A percentile compares a stretch with the other conserved stretches of the same genome.
Conservation (phyloP, 441 rosid genomes). For the Mallotus repandus region DNA sequence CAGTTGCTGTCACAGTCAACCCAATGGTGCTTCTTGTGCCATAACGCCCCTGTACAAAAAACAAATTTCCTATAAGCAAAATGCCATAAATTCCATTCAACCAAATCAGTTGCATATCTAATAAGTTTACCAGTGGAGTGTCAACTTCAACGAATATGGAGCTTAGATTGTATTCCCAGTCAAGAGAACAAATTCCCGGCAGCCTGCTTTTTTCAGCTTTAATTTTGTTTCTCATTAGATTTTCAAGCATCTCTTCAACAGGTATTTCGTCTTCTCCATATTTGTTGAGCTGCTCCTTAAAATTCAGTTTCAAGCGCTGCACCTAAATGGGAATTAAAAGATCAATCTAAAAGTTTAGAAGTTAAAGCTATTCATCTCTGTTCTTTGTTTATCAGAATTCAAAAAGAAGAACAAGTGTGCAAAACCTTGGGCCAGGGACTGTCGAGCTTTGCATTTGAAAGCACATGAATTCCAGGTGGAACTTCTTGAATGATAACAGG, state of each 20-base stretch:
- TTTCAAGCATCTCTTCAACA: conserved; percentile 47
- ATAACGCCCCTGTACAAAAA: conserved; percentile 42
- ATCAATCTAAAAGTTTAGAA: not conserved
- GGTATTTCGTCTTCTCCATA: conserved; percentile 42
- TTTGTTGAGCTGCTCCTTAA: conserved; percentile 40
- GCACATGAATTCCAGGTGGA: conserved; percentile 66
- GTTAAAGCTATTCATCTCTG: not conserved
- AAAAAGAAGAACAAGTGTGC: no score
- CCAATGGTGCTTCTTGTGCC: conserved; percentile 60
- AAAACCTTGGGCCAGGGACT: conserved; percentile 68
- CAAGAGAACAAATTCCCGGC: conserved; percentile 57
- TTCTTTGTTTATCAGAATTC: not conserved
- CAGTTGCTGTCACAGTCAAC: conserved; percentile 37
- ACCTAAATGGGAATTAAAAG: conserved; percentile 33
- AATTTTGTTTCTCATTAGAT: conserved; percentile 49
- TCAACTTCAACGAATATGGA: conserved; percentile 59
- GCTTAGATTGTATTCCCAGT: conserved; percentile 58
- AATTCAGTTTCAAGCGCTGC: conserved; percentile 40
- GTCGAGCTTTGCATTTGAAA: conserved; percentile 67
- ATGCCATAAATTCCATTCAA: not conserved
- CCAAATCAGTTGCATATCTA: not conserved
- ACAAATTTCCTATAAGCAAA: conserved; percentile 2
- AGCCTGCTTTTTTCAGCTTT: conserved; percentile 55
- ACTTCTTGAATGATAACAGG: conserved; percentile 46
- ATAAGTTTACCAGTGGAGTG: conserved; percentile 50